Conservation (phyloP, 2,329 filamentous ascomycete genomes). For the Xylariaceae sp. region DNA sequence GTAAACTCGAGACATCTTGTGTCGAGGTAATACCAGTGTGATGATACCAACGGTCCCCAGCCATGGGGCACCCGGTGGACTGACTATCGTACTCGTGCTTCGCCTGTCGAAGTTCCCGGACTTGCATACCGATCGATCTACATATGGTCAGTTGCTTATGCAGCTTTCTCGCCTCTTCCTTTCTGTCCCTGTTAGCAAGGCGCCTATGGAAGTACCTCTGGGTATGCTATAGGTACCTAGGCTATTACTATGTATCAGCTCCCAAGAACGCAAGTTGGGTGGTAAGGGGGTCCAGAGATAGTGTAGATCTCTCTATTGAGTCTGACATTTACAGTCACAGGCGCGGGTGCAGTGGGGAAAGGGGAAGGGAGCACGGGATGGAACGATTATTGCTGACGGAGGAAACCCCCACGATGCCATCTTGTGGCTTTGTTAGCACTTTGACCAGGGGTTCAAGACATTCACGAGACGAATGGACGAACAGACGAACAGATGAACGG, state of each 20-base stretch:
- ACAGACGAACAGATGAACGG: neutral
- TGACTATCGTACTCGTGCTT: conserved; percentile 2
- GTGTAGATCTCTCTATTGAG: conserved; percentile 14
- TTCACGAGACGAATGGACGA: neutral
- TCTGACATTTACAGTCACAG: conserved; percentile 3
- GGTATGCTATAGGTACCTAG: conserved; percentile 3
- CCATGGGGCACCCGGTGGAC: conserved; percentile 2
- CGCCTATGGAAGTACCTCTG: neutral
- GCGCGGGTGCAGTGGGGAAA: conserved; percentile 10
- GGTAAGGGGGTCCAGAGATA: neutral
- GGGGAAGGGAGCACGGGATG: neutral
- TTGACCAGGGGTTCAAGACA: neutral
- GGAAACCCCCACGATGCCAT: neutral
- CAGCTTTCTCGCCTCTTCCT: neutral
- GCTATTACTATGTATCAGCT: neutral
- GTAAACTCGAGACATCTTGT: conserved; percentile 20
- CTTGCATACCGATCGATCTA: neutral
- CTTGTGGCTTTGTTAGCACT: neutral
- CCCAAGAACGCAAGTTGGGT: neutral
- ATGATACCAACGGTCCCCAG: conserved; percentile 11
- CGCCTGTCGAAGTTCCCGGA: neutral
- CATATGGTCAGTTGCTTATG: neutral
- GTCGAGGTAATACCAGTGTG: conserved; percentile 19
- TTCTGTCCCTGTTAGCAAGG: neutral
- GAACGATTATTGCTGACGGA: neutral